Conservation (phyloP, 345 rosid genomes). For the Citrus unshiu region DNA sequence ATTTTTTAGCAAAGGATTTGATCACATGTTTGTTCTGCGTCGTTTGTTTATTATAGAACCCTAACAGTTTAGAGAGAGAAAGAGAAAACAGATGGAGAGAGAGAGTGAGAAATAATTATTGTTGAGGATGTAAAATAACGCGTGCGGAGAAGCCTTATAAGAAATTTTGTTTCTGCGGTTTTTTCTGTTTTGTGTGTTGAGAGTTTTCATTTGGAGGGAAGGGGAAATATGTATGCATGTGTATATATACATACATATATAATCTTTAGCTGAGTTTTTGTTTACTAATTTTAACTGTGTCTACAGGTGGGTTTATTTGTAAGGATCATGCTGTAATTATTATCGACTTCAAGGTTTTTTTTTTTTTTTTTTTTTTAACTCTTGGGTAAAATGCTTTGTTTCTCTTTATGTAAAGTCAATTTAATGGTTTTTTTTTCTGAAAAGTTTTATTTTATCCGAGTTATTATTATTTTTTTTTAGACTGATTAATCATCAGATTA, state of each 20-base stretch:
- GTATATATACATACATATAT: no score
- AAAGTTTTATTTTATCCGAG: neutral
- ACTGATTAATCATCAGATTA: no score
- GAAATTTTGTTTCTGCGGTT: neutral
- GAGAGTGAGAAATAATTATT: neutral
- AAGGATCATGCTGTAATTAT: neutral
- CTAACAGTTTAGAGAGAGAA: neutral
- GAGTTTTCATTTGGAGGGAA: neutral
- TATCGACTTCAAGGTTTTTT: no score
- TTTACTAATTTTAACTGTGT: neutral
- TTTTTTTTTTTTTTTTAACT: no score
- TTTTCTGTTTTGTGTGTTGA: neutral
- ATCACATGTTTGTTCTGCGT: neutral
- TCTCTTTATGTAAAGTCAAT: neutral
- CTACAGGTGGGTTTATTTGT: no score
- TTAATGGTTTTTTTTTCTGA: neutral
- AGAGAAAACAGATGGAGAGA: neutral
- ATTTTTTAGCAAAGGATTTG: neutral
- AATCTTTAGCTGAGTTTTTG: neutral
- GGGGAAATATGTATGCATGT: neutral
- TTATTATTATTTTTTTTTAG: no score
- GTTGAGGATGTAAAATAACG: neutral
- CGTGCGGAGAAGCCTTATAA: neutral
- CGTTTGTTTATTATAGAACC: neutral
- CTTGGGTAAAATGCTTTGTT: neutral